Percentiles rank a stretch among this genome's conserved stretches.
Conservation (phyloP, 225 moss, liverwort and hornwort genomes). For the Ulota crispa region DNA sequence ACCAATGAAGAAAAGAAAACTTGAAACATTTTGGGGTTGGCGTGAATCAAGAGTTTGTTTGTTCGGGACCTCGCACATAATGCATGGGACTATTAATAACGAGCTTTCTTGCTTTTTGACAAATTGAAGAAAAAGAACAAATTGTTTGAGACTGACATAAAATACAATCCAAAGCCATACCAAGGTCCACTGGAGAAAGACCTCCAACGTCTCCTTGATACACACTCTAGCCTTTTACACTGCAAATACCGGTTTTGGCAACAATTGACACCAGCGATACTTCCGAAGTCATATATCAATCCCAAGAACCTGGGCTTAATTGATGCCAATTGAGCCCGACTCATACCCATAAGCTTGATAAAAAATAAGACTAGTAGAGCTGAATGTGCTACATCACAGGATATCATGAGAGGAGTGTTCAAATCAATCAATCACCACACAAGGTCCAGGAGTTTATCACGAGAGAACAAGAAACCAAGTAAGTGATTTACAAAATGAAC, state of each 20-base stretch:
- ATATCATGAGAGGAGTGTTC: background rate
- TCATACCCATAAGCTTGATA: background rate
- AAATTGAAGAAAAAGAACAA: background rate
- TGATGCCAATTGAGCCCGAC: background rate
- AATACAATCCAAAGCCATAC: background rate
- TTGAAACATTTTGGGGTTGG: accelerated
- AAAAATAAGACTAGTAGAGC: background rate
- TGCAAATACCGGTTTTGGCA: background rate
- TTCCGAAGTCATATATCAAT: background rate
- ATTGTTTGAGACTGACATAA: background rate
- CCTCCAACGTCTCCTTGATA: background rate
- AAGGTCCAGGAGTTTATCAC: slow-evolving; percentile 13
- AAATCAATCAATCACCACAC: slow-evolving; percentile 6
- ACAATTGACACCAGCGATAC: background rate
- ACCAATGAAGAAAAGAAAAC: background rate
- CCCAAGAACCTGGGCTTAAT: background rate
- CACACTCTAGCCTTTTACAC: background rate
- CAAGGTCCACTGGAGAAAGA: background rate
- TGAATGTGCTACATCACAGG: background rate
- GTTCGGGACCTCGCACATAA: background rate
- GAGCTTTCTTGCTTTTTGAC: background rate
- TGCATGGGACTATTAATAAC: background rate
- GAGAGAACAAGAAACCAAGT: slow-evolving; percentile 23
- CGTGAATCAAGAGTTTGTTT: background rate
- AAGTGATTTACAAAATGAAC: slow-evolving; percentile 30